Base-by-base conservation (phyloP, 140 eudicot species). In the Bidens hawaiensis region DNA sequence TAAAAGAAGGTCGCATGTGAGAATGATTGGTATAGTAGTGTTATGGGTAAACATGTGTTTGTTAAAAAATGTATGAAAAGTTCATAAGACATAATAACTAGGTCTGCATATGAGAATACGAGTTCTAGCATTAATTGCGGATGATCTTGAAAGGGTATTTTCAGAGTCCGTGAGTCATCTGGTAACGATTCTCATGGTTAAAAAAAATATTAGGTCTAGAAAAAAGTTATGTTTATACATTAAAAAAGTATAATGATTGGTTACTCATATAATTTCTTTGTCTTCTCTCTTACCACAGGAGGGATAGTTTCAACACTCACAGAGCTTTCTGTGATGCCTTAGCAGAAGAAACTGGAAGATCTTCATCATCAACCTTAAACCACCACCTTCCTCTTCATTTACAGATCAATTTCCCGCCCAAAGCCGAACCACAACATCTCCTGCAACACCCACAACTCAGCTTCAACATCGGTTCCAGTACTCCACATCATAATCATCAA, bases 241-340 rank as follows among this genome's bases (percentile, higher is more conserved):
- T n/a, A 50, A 46, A n/a, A 51, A 63, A 28, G 50, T 42, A 22
- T 53, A 43, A 72, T 72, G 60, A 53, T 45, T 38, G 51, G 3
- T 54, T 53, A 71, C 11, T 22, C 12, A 27, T 17, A 30, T 19
- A 16, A 23, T 73, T 27, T 38, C 15, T 63, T 43, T 68, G 42
- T 51, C 30, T 34, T 27, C 0, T 38, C n/a, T 57, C 7, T 6
- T 3, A 45, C 26, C 47, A 50, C 85, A 86, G 95, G 90, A 74
- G 93, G 74, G 95, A 87, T 70, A 87, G 95, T 49, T 87, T 87
- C 83, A 83, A 83, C 53, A 87, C 95, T 12, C 95, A 87, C 53
- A 83, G 95, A 76, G 95, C 95, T 11, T 86, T 86, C 52, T 86
- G 95, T 70, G 95, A 86, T 72, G 91, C 88, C 31, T 78, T 87